Conservation (phyloP, 2,329 filamentous ascomycete genomes). For the Penicillium janthinellum region DNA sequence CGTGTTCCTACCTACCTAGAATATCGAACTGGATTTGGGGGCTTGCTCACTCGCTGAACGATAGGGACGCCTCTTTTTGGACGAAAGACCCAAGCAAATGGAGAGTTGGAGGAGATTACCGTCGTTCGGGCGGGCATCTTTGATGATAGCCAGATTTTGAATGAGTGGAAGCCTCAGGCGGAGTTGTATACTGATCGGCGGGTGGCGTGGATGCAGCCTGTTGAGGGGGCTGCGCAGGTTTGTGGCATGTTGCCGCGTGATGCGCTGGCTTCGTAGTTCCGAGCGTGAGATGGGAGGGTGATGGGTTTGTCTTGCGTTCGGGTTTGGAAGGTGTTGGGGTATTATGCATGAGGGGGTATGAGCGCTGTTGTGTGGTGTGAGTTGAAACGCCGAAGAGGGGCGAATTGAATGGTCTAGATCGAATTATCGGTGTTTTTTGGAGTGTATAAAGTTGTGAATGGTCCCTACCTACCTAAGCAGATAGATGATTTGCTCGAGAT, state of each 20-base stretch:
- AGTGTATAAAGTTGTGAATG: too few species aligned
- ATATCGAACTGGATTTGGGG: background rate
- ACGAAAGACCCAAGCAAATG: slow-evolving; percentile 23
- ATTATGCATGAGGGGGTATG: too few species aligned
- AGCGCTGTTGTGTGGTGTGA: too few species aligned
- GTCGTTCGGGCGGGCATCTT: slow-evolving; percentile 42
- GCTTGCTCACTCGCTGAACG: slow-evolving; percentile 9
- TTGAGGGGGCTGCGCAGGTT: slow-evolving; percentile 32
- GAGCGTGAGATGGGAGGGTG: background rate
- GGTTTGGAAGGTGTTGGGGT: too few species aligned
- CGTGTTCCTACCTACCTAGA: slow-evolving; percentile 8
- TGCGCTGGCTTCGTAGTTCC: background rate
- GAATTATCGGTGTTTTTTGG: too few species aligned
- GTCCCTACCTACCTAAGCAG: too few species aligned
- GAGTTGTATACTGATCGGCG: slow-evolving; percentile 36
- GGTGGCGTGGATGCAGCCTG: slow-evolving; percentile 26
- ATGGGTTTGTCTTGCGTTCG: too few species aligned
- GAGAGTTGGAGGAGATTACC: slow-evolving; percentile 23
- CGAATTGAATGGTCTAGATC: too few species aligned
- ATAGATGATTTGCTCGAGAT: too few species aligned
- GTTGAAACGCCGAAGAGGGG: too few species aligned
- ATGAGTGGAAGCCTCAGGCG: slow-evolving; percentile 30
- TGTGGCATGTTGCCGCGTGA: slow-evolving; percentile 24
- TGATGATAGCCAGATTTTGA: slow-evolving; percentile 33
- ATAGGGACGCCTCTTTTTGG: slow-evolving; percentile 35